Base-by-base conservation (phyloP, 768 basidiomycete genomes). In the Mycena haematopus region DNA sequence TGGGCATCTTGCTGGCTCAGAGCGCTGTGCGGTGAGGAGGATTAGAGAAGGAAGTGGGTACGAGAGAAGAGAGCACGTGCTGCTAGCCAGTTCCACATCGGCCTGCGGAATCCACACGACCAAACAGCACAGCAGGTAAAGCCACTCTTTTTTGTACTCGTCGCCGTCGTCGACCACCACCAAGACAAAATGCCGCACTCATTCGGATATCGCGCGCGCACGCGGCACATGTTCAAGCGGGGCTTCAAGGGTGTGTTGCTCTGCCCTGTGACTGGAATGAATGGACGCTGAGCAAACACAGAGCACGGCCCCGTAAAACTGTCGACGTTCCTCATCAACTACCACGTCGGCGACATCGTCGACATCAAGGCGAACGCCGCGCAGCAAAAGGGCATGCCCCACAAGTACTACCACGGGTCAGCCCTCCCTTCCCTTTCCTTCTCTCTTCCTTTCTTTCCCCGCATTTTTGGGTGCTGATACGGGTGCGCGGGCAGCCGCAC, bases 311-410 rank as follows among this genome's bases (percentile, higher is more conserved):
- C 86, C 69, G 84, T 95, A 65, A 92, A 92, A 77, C 65, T 98
- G 74, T 95, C 96, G 67, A 98, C 95, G 22, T 99, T 88, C 88
- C 82, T 99, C 73, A 86, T 90, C 79, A 88, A 88, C 82, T 99
- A 91, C 88, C 87, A 87, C 69, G 88, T 99, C 69, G 97, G 97
- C 66, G 97, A 99, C 76, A 97, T 99, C 71, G 97, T 99, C 71
- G 97, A 99, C 82, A 99, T 99, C 87, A 98, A 97, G 84, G 96
- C 96, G 70, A 99, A 99, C 75, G 87, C 96, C 63, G 93, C 97
- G 46, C 93, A 97, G 80, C 97, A 99, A 88, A 96, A 96, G 91
- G 97, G 97, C 79, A 97, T 99, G 95, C 96, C 96, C 77, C 96
- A 98, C 86, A 98, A 98, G 81, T 96, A 86, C 86, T 95, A 95